Evolutionary conservation across 352 stramenopile species (phyloP), one percentile per base, ranked within the genome.

Genomic region (Lagenidium giganteum): DNA sequence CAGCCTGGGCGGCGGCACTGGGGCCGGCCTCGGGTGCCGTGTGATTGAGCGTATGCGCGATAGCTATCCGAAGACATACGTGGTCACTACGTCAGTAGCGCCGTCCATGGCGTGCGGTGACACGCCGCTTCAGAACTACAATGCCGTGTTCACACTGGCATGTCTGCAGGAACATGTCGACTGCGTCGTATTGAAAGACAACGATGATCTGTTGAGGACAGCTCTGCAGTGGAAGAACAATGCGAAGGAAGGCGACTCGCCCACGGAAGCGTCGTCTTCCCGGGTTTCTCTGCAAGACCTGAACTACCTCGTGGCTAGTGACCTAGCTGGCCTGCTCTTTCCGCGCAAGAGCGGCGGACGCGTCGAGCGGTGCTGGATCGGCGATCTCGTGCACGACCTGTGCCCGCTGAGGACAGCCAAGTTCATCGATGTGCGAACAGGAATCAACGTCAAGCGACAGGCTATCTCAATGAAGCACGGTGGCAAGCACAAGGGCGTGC

Each of bases 91-190:
- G 12, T 88, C 71, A 4, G 61, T 95, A 13, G 82, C 79, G 24
- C 82, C 84, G 18, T 93, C 77, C 1, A 65, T 51, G 7, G 33
- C 62, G 23, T 56, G 57, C 21, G 82, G 80, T 3, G 80, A 92
- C 54, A 87, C 80, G 1, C 77, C 84, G 2, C 51, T 93, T 31
- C 84, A 95, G 52, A 91, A 92, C 46, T 95, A 94, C 63, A 95
- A 95, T 42, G 64, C 82, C 1, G 46, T 87, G 5, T 67, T 95
- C 34, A 79, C 84, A 17, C 48, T 95, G 17, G 53, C 54, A 2
- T 69, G 83, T 41, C 54, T 95, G 14, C 74, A 83, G 38, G 63
- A 83, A 12, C 58, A 83, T 42, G 72, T 74, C 7, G 84, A 95
- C 54, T 75, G 59, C 29, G 63, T 93, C 20, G 56, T 95, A 44